These are phyloP conservation scores for Podaxis sp. DNA, from an alignment of 768 basidiomycete species.

Conservation along the genomic window DNA sequence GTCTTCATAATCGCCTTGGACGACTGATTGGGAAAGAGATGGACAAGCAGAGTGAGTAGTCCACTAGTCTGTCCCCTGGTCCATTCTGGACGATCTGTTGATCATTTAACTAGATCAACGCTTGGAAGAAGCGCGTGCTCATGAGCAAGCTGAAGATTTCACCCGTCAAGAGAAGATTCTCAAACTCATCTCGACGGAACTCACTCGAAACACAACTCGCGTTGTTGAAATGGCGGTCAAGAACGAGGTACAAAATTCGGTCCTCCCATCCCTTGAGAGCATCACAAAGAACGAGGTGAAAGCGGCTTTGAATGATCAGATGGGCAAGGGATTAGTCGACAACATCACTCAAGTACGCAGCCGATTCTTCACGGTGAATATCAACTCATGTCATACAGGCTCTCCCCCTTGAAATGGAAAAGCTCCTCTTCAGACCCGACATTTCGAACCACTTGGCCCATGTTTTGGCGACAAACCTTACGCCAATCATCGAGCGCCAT, in stretches of 20 bases:
- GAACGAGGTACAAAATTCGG: slow-evolving; percentile 79
- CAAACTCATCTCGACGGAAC: slow-evolving; percentile 83
- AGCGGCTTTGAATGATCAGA: slow-evolving; percentile 73
- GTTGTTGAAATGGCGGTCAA: slow-evolving; percentile 91
- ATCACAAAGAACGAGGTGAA: slow-evolving; percentile 84
- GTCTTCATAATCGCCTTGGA: slow-evolving; percentile 71
- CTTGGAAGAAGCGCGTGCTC: slow-evolving; percentile 75
- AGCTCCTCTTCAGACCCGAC: slow-evolving; percentile 72
- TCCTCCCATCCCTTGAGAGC: slow-evolving; percentile 77
- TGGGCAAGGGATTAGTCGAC: slow-evolving; percentile 71
- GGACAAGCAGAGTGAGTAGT: slow-evolving; percentile 80
- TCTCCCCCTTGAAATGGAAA: slow-evolving; percentile 78
- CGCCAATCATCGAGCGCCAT: slow-evolving; percentile 77
- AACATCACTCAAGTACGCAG: slow-evolving; percentile 68
- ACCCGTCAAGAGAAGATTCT: slow-evolving; percentile 86
- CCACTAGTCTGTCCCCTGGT: slow-evolving; percentile 5
- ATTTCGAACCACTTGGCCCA: slow-evolving; percentile 77
- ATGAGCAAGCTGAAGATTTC: slow-evolving; percentile 80
- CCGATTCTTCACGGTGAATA: neutral
- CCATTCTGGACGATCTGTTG: slow-evolving; percentile 13
- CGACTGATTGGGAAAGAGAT: slow-evolving; percentile 82
- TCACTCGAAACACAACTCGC: slow-evolving; percentile 84
- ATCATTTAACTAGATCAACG: slow-evolving; percentile 61
- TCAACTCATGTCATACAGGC: slow-evolving; percentile 42
- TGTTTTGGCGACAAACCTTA: slow-evolving; percentile 67